Percentiles rank a stretch among this genome's conserved stretches.
phyloP scores from a whole-genome alignment of 140 eudicot species.

The Ambrosia hybrid region DNA sequence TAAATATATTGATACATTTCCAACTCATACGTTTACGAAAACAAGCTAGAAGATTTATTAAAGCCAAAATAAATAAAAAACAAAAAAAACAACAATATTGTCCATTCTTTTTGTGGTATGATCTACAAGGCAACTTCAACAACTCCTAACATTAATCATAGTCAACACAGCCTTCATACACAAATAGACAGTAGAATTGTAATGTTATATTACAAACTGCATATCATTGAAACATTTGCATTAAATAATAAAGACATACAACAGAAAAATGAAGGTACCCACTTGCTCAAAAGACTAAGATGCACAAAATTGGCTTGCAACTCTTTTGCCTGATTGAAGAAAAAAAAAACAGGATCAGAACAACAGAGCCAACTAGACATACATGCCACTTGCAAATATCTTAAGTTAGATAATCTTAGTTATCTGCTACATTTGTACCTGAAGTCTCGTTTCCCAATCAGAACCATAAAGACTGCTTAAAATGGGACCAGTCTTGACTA shows the following conservation, averaged over 20 bases:
- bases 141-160: not conserved
- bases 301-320: slow-evolving; percentile 85
- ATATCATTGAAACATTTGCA: not conserved
- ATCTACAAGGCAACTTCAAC: not conserved
- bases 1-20: no score
- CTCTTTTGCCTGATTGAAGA: slow-evolving; percentile 72
- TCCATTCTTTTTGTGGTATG: not conserved
- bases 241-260: slow-evolving; percentile 7
- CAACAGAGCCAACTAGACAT: slow-evolving; percentile 10
- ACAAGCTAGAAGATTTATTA: not conserved
- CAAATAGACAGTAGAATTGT: not conserved
- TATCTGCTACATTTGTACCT: slow-evolving; percentile 43
- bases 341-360: slow-evolving; percentile 2
- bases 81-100: not conserved
- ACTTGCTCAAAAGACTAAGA: slow-evolving; percentile 88
- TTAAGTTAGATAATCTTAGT: slow-evolving; percentile 4
- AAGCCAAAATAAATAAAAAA: not conserved
- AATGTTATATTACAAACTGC: not conserved
- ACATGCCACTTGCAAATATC: not conserved
- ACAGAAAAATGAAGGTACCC: slow-evolving; percentile 35
- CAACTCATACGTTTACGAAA: no score
- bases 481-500: slow-evolving; percentile 71
- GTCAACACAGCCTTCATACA: slow-evolving; percentile 14
- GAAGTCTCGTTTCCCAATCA: slow-evolving; percentile 86
- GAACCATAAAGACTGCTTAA: slow-evolving; percentile 59